Evolutionary conservation across 441 rosid genomes (phyloP), one percentile per base, ranked within the genome.

Genomic region (Monsonia emarginata): DNA sequence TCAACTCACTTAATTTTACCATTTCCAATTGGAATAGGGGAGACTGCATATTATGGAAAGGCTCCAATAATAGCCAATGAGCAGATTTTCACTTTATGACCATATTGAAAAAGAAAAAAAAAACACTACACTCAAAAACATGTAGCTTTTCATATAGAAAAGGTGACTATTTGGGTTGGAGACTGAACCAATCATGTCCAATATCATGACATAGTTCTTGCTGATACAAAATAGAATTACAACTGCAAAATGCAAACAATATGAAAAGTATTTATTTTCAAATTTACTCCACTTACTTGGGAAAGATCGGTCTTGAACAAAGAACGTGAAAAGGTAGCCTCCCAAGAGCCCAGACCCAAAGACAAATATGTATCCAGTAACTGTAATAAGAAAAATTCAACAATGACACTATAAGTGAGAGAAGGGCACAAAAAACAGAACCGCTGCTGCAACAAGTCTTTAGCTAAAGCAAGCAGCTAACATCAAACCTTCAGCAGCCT

Each of bases 281-380:
- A 44, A 63, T 13, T 5, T 14, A 2, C 48, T 22, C n/a, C 69
- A 83, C 90, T 75, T 84, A 94, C 97, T 80, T 68, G 96, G 92
- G 72, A 88, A 88, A 68, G 82, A 77, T n/a, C 67, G 13, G 69
- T 91, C 96, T 84, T 89, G 76, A 74, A 94, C 42, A 40, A 89
- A 89, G 79, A 74, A 65, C 61, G 86, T 77, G 50, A 89, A 88
- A 67, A 94, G 90, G 78, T 83, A 91, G 71, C 78, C 83, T 57
- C 97, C 96, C 30, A 94, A 70, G 46, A 94, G 97, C 30, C 97
- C 96, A 50, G 92, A 77, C 75, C 87, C 99, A 68, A 91, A 94
- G 68, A 89, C 92, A 21, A 66, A 74, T 67, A 89, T 84, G 74
- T 89, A 88, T 70, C 83, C 84, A 16, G 83, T 69, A 63, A 89